Evolutionary conservation across 257 asterid genomes (phyloP), one percentile per base, ranked within the genome.

Genomic region (Verbena officinalis): DNA sequence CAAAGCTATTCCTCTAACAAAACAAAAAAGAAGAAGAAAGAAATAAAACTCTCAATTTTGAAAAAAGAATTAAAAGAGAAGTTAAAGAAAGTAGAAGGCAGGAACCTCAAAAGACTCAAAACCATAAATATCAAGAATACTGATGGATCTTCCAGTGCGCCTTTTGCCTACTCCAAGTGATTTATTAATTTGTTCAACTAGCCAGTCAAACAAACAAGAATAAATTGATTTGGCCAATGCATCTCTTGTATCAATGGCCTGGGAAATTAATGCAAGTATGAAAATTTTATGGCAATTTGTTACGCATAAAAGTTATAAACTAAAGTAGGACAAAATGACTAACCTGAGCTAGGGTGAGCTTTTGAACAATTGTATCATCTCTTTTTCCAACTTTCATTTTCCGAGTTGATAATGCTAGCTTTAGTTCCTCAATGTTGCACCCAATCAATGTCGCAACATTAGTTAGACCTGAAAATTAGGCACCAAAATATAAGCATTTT

Each of bases 131-230:
- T 94, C 99, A 38, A 94, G 96, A 77, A 94, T 88, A 78, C 96
- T 94, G 72, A 94, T 94, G 64, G 97, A 90, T 79, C 97, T 88
- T 69, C 96, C 99, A 38, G 99, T 94, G 56, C 96, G 89, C 27
- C 90, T 89, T 74, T 94, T 94, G 62, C 99, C 99, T 10, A 86
- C 95, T 52, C 91, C 95, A 31, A 90, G 84, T 46, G 99, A 94
- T 73, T 86, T 86, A 75, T 94, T 94, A 67, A 94, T 85, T 85
- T 94, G 95, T 65, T 94, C 97, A 62, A 94, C 93, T 38, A 94
- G 80, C 98, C 99, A 94, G 78, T 94, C 96, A 79, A 94, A 94
- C 81, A 94, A 84, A 82, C 96, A 86, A 53, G 96, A 83, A 81
- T 94, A 88, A 34, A 94, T 84, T 56, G 96, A 88, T 81, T 90